Base-by-base conservation (phyloP, 352 stramenopile genomes). In the Pythium scleroteichum region DNA sequence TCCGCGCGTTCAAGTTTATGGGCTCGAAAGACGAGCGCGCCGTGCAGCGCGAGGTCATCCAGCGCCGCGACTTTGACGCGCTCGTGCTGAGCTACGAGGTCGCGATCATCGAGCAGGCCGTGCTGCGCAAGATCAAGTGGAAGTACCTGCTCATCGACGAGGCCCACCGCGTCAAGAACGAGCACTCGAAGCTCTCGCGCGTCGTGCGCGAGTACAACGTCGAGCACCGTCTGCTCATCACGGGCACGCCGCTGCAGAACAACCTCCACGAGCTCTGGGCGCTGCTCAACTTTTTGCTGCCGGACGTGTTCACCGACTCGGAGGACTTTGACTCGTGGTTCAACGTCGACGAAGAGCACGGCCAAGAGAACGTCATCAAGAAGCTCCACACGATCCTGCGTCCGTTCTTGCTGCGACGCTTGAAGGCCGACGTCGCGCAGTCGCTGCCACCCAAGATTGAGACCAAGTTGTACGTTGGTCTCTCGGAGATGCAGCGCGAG, bases 321-420 rank as follows among this genome's bases (percentile, higher is more conserved):
- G 97, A 99, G 20, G 95, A 99, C 64, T 99, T 99, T 56, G 97
- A 99, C 72, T 89, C 97, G 59, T 99, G 97, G 96, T 99, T 99
- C 66, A 98, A 99, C 66, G 82, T 99, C 9, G 94, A 98, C 58
- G 96, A 99, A 62, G 84, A 96, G 66, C 84, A 97, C 55, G 92
- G 89, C 9, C 93, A 99, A 59, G 91, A 99, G 66, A 98, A 98
- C 64, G 94, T 98, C 1, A 98, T 99, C 71, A 97, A 98, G 69
- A 98, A 98, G 65, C 72, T 98, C 27, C 96, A 99, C 76, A 98
- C 97, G 38, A 96, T 99, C 48, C 76, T 99, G 0, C 84, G 96
- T 0, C 97, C 97, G 13, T 99, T 99, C 68, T 87, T 99, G 65
- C 72, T 99, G 54, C 95, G 98, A 52, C 87, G 98, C 16, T 78